Base-by-base conservation (phyloP, 495 filamentous ascomycete species). In the Bombardia bombarda region DNA sequence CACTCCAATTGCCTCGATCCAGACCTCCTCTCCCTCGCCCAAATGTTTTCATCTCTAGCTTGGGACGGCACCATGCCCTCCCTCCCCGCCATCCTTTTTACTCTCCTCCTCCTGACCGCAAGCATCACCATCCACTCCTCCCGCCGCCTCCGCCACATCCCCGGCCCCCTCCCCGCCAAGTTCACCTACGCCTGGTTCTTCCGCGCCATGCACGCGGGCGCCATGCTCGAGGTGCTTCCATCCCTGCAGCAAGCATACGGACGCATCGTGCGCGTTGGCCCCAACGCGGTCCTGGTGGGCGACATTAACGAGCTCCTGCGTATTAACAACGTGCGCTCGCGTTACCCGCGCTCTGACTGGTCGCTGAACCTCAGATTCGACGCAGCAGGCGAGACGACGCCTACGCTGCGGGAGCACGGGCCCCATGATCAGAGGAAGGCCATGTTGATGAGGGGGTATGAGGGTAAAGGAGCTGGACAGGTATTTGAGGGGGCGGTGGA, bases 401-500 rank as follows among this genome's bases (percentile, higher is more conserved):
- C 61, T n/a, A 68, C 61, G 0, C 39, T 58, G 32, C 43, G 40
- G n/a, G 55, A 69, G 32, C 58, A 61, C 14, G 45, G 39, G 7
- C 56, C 44, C 13, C 65, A 70, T 51, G 57, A 56, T 25, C 46
- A 47, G 21, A 42, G 52, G 4, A 62, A 56, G 37, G 47, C 53
- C 19, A 54, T 52, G 36, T 50, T 70, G 33, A 53, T 46, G 18
- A 38, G 45, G 13, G 67, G 66, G 7, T 75, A 73, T 43, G 55
- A 68, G 1, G 67, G 70, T 16, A 72, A 69, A 47, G 69, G 72
- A 18, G 59, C 61, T 17, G 47, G 55, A 13, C 40, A 65, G 23
- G n/a, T n/a, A n/a, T 45, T 70, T 6, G 69, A 75, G 42, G 23
- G 49, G 21, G 55, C 57, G 16, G 54, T 77, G 16, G 62, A 74